Base-by-base conservation (phyloP, 495 filamentous ascomycete genomes). In the Penicillium waksmanii region DNA sequence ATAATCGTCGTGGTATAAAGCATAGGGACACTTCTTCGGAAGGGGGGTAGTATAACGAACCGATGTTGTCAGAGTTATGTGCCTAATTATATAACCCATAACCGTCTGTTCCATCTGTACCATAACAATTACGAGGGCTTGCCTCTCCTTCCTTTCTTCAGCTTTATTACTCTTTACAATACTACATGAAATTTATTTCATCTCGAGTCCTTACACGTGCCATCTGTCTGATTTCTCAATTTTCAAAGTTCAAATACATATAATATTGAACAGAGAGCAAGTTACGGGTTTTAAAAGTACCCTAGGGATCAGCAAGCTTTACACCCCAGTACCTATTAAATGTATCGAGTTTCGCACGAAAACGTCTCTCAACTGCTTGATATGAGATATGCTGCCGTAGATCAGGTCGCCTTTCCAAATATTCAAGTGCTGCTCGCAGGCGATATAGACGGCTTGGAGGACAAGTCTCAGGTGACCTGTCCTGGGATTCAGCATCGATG, bases 381-480 rank as follows among this genome's bases (percentile, higher is more conserved):
- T 12, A 56, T 12, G 5, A 17, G 11, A 3, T 12, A 40, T 56
- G 17, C 25, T 50, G 31, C 13, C 13, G 11, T 35, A 36, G 36
- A 19, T 38, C 8, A 13, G 54, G n/a, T 18, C 33, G 43, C 12
- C 13, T 0, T 25, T 56, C 18, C 13, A 56, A 19, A 7, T 49
- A 36, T 40, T 9, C 15, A 21, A 56, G 44, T 25, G 44, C 43
- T 35, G 54, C 27, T 49, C 44, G 43, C 18, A 49, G 31, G 13
- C 44, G 44, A 27, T 56, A 49, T n/a, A 56, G 15, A 40, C 54
- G 54, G 27, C 54, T 56, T 17, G 44, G 54, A 48, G 54, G 54
- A 31, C 44, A 56, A 13, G 27, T n/a, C 3, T 23, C 3, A 5
- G 54, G 54, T 11, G 33, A 36, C 5, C 19, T 49, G 4, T 23